These are phyloP conservation scores for Cordyceps farinosa DNA, from an alignment of 2,329 filamentous ascomycete genomes.

Conservation along the genomic window DNA sequence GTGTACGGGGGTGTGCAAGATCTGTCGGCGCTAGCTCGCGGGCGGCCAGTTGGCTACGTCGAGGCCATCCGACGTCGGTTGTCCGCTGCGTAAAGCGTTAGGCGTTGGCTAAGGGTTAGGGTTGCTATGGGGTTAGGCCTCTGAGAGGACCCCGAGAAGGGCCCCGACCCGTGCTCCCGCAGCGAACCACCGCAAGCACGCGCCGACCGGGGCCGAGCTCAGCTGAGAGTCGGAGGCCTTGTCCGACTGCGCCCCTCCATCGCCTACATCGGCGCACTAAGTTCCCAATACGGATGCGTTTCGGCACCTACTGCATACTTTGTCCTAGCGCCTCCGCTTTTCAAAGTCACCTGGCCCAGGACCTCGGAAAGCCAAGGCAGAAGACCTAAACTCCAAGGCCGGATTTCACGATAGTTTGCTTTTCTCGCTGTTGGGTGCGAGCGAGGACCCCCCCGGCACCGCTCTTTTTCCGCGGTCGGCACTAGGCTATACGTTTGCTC, in stretches of 20 bases:
- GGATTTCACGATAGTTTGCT: slow-evolving; percentile 14
- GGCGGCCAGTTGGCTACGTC: slow-evolving; percentile 71
- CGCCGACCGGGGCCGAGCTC: neutral
- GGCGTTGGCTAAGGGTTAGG: neutral
- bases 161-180: neutral
- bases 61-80: slow-evolving; percentile 57
- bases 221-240: neutral
- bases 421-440: neutral
- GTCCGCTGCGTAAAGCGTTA: neutral
- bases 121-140: slow-evolving; percentile 2
- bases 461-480: neutral
- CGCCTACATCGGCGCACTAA: slow-evolving; percentile 17
- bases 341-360: slow-evolving; percentile 13
- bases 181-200: neutral
- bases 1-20: slow-evolving; percentile 82
- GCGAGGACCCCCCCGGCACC: neutral
- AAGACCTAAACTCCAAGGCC: slow-evolving; percentile 16
- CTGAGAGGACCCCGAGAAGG: neutral
- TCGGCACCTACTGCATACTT: slow-evolving; percentile 13
- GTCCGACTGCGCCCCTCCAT: neutral
- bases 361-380: slow-evolving; percentile 10
- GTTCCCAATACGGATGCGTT: slow-evolving; percentile 11
- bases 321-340: slow-evolving; percentile 4
- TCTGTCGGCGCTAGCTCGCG: slow-evolving; percentile 62
- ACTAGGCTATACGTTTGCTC: neutral